Evolutionary conservation across 2,329 filamentous ascomycete species (phyloP).

Genomic region (Xylariaceae sp.): DNA sequence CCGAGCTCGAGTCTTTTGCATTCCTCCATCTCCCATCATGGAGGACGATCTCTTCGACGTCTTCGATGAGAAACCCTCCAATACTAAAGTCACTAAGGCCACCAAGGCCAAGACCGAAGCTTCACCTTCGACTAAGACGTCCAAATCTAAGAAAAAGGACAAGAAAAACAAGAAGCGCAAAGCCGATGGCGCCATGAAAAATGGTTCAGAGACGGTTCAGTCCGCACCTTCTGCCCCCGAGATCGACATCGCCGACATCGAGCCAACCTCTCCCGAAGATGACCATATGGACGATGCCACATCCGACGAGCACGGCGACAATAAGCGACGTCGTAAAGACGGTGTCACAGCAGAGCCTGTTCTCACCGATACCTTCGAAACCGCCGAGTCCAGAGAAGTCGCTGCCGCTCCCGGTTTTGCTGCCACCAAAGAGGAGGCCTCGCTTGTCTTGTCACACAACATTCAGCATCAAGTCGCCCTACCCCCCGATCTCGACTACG

Average conservation of each 20-base stretch:
- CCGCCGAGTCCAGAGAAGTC: constrained; percentile 87
- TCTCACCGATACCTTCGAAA: constrained; percentile 90
- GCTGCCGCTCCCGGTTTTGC: constrained; percentile 70
- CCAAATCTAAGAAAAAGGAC: constrained; percentile 43
- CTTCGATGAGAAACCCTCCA: constrained; percentile 62
- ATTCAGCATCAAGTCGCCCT: constrained; percentile 97
- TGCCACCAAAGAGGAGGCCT: constrained; percentile 53
- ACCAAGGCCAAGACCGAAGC: constrained; percentile 37
- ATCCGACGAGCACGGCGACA: constrained; percentile 47
- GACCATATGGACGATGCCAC: constrained; percentile 30
- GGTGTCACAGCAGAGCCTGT: constrained; percentile 72
- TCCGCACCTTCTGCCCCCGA: constrained; percentile 34
- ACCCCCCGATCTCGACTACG: constrained; percentile 88
- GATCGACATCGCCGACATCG: constrained; percentile 30
- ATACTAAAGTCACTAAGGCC: no score
- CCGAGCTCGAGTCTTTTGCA: not conserved
- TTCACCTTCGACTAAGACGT: constrained; percentile 31
- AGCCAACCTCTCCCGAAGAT: constrained; percentile 36
- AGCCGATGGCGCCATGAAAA: constrained; percentile 73
- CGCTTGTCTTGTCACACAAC: constrained; percentile 88
- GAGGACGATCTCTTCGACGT: constrained; percentile 77
- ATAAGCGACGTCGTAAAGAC: constrained; percentile 62
- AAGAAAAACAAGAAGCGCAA: constrained; percentile 75
- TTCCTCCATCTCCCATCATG: constrained; percentile 39
- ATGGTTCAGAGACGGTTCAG: constrained; percentile 27